A percentile compares a stretch with the other conserved stretches of the same genome.
Evolutionary conservation across 148 eudicot species (phyloP).

Genomic region (Nyssa sinensis): DNA sequence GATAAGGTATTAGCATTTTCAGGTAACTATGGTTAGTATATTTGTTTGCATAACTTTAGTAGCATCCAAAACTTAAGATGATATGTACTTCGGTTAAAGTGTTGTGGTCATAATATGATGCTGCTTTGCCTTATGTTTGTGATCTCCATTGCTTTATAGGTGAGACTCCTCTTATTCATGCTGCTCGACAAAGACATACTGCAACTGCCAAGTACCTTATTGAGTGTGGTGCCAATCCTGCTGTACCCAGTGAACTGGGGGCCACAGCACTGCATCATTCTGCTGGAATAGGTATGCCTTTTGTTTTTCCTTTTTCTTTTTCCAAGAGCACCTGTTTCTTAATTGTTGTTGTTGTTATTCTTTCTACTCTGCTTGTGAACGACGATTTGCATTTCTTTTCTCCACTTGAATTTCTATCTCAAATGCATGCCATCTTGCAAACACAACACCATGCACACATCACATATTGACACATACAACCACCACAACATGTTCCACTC

Average conservation of each 20-base stretch:
- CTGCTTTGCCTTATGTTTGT: background rate
- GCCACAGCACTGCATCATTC: constrained; percentile 93
- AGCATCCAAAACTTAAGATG: background rate
- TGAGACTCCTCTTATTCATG: constrained; percentile 90
- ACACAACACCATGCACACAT: too few species aligned
- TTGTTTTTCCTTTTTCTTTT: background rate
- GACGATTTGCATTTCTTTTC: background rate
- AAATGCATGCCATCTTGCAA: too few species aligned
- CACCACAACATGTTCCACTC: too few species aligned
- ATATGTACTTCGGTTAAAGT: background rate
- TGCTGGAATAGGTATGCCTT: constrained; percentile 79
- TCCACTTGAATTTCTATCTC: background rate
- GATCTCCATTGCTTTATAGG: constrained; percentile 37
- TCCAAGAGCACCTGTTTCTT: background rate
- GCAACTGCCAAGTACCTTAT: constrained; percentile 71
- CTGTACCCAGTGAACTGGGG: constrained; percentile 77
- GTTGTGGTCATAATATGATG: background rate
- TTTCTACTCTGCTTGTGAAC: background rate
- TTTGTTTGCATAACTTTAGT: background rate
- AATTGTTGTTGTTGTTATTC: background rate
- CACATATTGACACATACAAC: too few species aligned
- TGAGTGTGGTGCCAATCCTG: constrained; percentile 74
- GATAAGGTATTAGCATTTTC: too few species aligned
- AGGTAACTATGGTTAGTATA: too few species aligned
- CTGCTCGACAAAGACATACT: constrained; percentile 89